Evolutionary conservation across 176 grass and related monocot genomes (phyloP).

Genomic region (Calamus simplicifolius): DNA sequence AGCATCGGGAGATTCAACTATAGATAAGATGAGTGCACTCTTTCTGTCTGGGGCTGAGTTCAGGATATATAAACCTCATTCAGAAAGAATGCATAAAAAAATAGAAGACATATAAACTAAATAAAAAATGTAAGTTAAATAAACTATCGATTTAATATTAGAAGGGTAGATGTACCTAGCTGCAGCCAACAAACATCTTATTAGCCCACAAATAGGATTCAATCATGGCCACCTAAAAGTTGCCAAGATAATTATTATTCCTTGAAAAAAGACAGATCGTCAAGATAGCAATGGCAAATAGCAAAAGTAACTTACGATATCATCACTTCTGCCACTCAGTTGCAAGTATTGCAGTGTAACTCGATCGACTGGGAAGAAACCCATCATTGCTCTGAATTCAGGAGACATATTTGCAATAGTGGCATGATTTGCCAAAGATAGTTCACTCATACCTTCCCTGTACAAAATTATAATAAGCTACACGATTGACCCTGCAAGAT

Average conservation of each 20-base stretch:
- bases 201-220: slow-evolving; percentile 82
- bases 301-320: slow-evolving; percentile 45
- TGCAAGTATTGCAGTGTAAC: slow-evolving; percentile 87
- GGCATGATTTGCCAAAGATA: slow-evolving; percentile 84
- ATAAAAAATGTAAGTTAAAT: no score
- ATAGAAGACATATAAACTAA: no score
- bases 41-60: no score
- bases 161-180: no score
- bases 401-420: slow-evolving; percentile 99
- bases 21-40: no score
- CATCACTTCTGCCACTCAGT: slow-evolving; percentile 89
- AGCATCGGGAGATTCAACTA: no score
- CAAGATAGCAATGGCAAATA: slow-evolving; percentile 5
- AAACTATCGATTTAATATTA: no score
- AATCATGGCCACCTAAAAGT: slow-evolving; percentile 90
- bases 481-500: neutral
- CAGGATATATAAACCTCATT: no score
- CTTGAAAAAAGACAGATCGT: neutral
- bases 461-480: neutral
- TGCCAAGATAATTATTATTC: no score
- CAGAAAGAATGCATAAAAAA: no score
- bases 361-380: slow-evolving; percentile 91
- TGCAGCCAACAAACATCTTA: no score
- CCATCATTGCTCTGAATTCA: slow-evolving; percentile 97
- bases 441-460: slow-evolving; percentile 83